Percentiles rank a stretch among this genome's conserved stretches.
Evolutionary conservation across 768 basidiomycete species (phyloP).

Genomic region (Leccinum disarticulatum): DNA sequence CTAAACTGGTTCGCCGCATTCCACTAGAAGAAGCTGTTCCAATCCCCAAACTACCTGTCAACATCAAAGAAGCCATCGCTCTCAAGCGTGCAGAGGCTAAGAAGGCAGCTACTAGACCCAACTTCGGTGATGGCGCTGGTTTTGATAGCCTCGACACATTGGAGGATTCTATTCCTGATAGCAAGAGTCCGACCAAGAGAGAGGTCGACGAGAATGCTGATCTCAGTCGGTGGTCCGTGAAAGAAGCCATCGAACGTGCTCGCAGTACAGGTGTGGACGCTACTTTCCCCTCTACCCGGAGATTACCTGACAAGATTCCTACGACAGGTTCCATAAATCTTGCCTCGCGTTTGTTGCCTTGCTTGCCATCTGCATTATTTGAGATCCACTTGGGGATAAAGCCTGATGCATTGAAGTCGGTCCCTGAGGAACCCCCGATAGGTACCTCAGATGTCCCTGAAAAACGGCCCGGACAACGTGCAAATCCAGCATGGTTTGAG

Average conservation of each 20-base stretch:
- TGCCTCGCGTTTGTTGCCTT: constrained; percentile 67
- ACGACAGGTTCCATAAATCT: constrained; percentile 71
- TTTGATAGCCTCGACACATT: constrained; percentile 41
- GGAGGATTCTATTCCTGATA: constrained; percentile 48
- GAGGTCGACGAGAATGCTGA: constrained; percentile 50
- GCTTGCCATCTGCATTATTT: constrained; percentile 75
- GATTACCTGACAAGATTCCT: constrained; percentile 46
- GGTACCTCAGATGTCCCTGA: constrained; percentile 36
- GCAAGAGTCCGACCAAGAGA: constrained; percentile 21
- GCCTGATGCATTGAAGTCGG: constrained; percentile 66
- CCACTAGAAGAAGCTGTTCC: constrained; percentile 23
- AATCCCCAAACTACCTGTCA: constrained; percentile 39
- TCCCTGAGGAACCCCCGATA: constrained; percentile 57
- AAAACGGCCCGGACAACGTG: constrained; percentile 42
- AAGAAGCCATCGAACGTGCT: constrained; percentile 76
- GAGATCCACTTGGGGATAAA: constrained; percentile 77
- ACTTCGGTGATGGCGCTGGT: constrained; percentile 23
- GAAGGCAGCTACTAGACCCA: constrained; percentile 43
- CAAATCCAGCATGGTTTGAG: constrained; percentile 72
- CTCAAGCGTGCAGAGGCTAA: constrained; percentile 76
- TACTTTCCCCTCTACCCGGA: constrained; percentile 33
- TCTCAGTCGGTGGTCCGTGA: constrained; percentile 60
- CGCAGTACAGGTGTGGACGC: constrained; percentile 66
- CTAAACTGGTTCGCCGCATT: constrained; percentile 28
- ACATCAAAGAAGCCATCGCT: constrained; percentile 77